phyloP scores from a whole-genome alignment of 2,329 filamentous ascomycete genomes.

The Fusarium nygamai region DNA sequence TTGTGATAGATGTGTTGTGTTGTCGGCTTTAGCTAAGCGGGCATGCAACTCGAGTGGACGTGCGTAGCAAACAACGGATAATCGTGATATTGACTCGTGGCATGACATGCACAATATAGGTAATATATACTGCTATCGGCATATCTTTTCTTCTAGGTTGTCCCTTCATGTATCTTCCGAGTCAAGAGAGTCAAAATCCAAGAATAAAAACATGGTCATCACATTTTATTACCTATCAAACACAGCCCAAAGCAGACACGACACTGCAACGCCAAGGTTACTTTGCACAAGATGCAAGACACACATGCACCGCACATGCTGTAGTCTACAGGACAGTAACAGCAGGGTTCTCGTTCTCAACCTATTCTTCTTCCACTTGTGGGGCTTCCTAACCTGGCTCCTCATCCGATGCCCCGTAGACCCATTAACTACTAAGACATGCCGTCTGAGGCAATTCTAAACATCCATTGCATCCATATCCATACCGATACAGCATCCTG shows the following conservation, averaged over 20 bases:
- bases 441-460: constrained; percentile 42
- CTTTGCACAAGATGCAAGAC: constrained; percentile 24
- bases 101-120: constrained; percentile 11
- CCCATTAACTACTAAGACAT: neutral
- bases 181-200: neutral
- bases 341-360: constrained; percentile 22
- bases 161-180: neutral
- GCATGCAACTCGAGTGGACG: neutral
- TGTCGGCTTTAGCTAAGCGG: neutral
- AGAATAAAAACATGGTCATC: neutral
- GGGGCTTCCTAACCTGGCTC: constrained; percentile 36
- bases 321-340: neutral
- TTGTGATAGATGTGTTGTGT: neutral
- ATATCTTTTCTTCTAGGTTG: neutral
- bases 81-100: constrained; percentile 7
- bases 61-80: neutral
- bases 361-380: constrained; percentile 15
- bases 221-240: constrained; percentile 4
- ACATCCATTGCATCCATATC: constrained; percentile 15
- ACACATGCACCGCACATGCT: constrained; percentile 26
- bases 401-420: constrained; percentile 40
- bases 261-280: constrained; percentile 7
- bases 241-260: neutral
- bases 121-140: neutral
- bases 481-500: constrained; percentile 1